A percentile compares a stretch with the other conserved stretches of the same genome.
These are phyloP conservation scores for Alternaria metachromatica DNA, from an alignment of 2,329 filamentous ascomycete genomes.

Conservation along the genomic window DNA sequence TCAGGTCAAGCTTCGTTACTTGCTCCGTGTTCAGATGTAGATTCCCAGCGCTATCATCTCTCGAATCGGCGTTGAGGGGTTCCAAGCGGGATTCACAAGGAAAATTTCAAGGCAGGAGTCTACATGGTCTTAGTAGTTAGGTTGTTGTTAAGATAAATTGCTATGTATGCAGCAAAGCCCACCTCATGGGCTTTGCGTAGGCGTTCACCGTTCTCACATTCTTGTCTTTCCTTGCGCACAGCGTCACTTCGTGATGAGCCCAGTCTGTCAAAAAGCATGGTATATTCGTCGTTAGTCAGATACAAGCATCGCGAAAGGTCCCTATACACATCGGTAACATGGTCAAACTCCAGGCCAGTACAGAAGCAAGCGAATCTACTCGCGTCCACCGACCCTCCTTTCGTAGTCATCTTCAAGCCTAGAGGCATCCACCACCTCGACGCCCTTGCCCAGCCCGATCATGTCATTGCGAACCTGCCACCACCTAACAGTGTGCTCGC, in stretches of 20 bases:
- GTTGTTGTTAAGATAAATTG: background rate
- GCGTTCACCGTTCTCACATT: background rate
- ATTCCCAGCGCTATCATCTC: background rate
- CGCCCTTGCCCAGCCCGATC: slow-evolving; percentile 84
- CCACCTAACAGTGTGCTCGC: slow-evolving; percentile 61
- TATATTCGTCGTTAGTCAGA: slow-evolving; percentile 11
- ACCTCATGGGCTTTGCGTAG: background rate
- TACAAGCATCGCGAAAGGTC: slow-evolving; percentile 1
- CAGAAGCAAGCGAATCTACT: slow-evolving; percentile 32
- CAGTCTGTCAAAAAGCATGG: background rate
- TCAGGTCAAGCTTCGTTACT: slow-evolving; percentile 73
- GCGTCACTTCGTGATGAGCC: background rate
- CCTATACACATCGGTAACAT: slow-evolving; percentile 6
- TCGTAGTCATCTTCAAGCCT: slow-evolving; percentile 87
- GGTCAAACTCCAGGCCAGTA: slow-evolving; percentile 3
- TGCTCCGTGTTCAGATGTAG: slow-evolving; percentile 63
- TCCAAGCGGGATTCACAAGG: background rate
- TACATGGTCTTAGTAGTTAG: background rate
- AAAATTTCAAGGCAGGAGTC: background rate
- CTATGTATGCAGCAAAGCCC: background rate
- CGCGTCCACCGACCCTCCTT: slow-evolving; percentile 72
- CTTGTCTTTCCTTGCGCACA: background rate
- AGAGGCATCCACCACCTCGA: slow-evolving; percentile 85
- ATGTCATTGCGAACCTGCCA: slow-evolving; percentile 77
- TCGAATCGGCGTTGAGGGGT: background rate